phyloP scores from a whole-genome alignment of 176 grass and related monocot species.

The Sorghum bicolor region DNA sequence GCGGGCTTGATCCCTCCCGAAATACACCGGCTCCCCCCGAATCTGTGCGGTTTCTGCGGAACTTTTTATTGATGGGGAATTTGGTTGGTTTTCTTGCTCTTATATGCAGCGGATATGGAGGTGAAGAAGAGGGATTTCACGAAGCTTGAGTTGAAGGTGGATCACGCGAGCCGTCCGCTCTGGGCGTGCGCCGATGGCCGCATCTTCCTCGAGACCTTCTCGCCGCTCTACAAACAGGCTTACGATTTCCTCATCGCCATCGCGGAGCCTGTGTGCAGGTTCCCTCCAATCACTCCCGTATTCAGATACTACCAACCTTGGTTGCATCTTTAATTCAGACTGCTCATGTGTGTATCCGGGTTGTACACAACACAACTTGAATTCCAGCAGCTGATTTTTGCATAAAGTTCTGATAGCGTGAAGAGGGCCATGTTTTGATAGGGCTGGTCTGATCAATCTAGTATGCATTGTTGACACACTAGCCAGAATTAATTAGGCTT shows the following conservation, averaged over 20 bases:
- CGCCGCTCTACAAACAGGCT: constrained; percentile 93
- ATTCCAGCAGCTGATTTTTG: neutral
- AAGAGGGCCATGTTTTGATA: neutral
- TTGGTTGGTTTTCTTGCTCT: constrained; percentile 20
- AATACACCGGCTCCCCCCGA: neutral
- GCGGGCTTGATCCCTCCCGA: constrained; percentile 6
- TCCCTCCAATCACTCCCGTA: neutral
- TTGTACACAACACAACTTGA: neutral
- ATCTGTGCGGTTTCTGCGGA: constrained; percentile 7
- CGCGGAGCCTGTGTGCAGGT: constrained; percentile 95
- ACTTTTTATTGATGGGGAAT: constrained; percentile 3
- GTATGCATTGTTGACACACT: neutral
- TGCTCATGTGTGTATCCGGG: neutral
- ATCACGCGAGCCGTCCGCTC: constrained; percentile 72
- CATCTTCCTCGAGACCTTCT: constrained; percentile 93
- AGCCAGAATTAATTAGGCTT: neutral
- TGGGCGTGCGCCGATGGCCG: constrained; percentile 92
- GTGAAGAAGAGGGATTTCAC: constrained; percentile 95
- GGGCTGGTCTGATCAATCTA: neutral
- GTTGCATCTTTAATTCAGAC: neutral
- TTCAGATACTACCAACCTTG: neutral
- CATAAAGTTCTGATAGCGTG: neutral
- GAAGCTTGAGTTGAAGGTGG: constrained; percentile 80
- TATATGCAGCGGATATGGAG: constrained; percentile 50
- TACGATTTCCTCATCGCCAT: constrained; percentile 97